Base-by-base conservation (phyloP, 1,284 basidiomycete species). In the Puccinia coronata region DNA sequence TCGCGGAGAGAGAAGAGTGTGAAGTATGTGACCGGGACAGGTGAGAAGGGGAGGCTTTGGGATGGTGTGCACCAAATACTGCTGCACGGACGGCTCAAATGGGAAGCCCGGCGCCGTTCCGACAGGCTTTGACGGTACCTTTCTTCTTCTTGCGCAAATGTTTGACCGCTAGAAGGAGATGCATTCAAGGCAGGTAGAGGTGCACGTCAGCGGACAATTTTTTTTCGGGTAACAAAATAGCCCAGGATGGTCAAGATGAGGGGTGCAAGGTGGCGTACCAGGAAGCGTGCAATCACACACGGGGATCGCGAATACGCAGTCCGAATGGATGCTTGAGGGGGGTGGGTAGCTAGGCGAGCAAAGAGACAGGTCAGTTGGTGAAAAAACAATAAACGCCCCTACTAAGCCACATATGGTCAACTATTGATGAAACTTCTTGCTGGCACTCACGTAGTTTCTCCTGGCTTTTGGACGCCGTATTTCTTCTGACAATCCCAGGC, bases 401-500 rank as follows among this genome's bases (percentile, higher is more conserved):
- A 28, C 0, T 23, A 36, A 31, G 18, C n/a, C n/a, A n/a, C n/a
- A n/a, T n/a, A 28, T 41, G 47, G 31, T 14, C 34, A 23, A 20
- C 34, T 2, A 59, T 34, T 34, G 12, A 34, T 39, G 31, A 47
- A 25, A 23, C 47, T 39, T 1, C n/a, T 43, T 23, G 14, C 4
- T 34, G 51, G 20, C 41, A 51, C 78, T 80, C 36, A 81, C 79
- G 23, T 74, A 6, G 43, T 16, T 14, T 73, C 49, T 51, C 53
- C 71, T n/a, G 23, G 25, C 20, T 72, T 72, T 18, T 74, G 59
- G 20, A 81, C 34, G 16, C 79, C 79, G 47, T 81, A 81, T 69
- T 81, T 81, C 61, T 81, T 81, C 59, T 81, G 79, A 67, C 79
- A 81, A 39, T 81, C 71, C 79, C 79, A 81, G 55, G 79, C 79